Base-by-base conservation (phyloP, 768 basidiomycete genomes). In the Russula olivacea region DNA sequence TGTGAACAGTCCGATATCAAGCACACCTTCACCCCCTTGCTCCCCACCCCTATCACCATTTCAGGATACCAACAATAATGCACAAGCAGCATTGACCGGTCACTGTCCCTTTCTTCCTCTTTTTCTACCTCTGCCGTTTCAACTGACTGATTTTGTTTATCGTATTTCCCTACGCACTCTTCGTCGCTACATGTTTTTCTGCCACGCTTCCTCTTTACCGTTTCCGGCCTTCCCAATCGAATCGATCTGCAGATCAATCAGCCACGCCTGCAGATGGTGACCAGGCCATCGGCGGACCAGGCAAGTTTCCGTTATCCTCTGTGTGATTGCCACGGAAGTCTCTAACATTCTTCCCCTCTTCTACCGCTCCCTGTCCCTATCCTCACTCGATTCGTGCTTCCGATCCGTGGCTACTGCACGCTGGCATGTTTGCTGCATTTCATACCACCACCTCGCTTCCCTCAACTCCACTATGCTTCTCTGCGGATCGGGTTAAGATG, bases 161-260 rank as follows among this genome's bases (percentile, higher is more conserved):
- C n/a, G 21, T 25, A 59, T 64, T 64, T 60, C 63, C 63, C 21
- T 49, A n/a, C 30, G 32, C 45, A 21, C 11, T 12, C 36, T 34
- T 38, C 25, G 8, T 43, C 63, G 45, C 55, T 58, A 64, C 63
- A 64, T 64, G 63, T 40, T 55, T 50, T 55, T 55, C n/a, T 40
- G 40, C 53, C 53, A 51, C 62, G 7, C n/a, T 40, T 63, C 52
- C 58, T 30, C 30, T 30, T 63, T 63, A 47, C 47, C 47, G 58
- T 38, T 49, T 59, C 49, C 50, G 45, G 47, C 50, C 36, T 34
- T 64, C 59, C 63, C 36, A 60, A 60, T 63, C 47, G 52, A 55
- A 64, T 51, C 54, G 45, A 64, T 60, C 41, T 64, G 63, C 63
- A 64, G 63, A 64, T 64, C 63, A 64, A 64, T 59, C 59, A 32